These are phyloP conservation scores for Aspergillus versicolor DNA, from an alignment of 2,329 filamentous ascomycete species.

Conservation along the genomic window DNA sequence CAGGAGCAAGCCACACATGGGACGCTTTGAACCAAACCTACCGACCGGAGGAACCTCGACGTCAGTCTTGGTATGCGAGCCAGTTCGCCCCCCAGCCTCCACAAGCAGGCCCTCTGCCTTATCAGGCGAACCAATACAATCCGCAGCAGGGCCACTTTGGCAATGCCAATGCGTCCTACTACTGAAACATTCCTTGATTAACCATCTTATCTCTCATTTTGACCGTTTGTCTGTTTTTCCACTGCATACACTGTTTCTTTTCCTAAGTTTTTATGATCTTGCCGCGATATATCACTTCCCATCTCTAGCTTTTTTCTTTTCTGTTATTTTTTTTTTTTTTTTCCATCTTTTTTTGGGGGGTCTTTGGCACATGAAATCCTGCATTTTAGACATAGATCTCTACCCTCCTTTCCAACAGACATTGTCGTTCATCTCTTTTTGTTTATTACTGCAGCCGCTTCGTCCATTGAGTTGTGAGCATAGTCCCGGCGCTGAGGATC, in stretches of 20 bases:
- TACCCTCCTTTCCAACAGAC: neutral
- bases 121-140: constrained; percentile 29
- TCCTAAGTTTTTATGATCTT: constrained; percentile 6
- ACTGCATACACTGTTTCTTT: neutral
- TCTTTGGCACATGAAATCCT: constrained; percentile 1
- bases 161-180: constrained; percentile 24
- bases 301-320: neutral
- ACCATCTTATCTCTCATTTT: neutral
- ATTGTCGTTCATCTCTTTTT: constrained; percentile 1
- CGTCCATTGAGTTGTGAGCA: constrained; percentile 7
- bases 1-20: constrained; percentile 37
- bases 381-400: constrained; percentile 15
- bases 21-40: constrained; percentile 35
- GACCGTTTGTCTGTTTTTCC: neutral
- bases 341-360: neutral
- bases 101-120: constrained; percentile 22
- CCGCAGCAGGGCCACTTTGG: constrained; percentile 27
- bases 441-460: neutral
- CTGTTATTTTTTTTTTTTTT: neutral
- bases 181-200: constrained; percentile 12
- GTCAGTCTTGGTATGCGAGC: constrained; percentile 32
- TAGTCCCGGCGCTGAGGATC: constrained; percentile 5
- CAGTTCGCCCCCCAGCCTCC: constrained; percentile 26
- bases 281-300: constrained; percentile 2
- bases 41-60: constrained; percentile 32